Conservation (phyloP, 2,329 filamentous ascomycete species). For the Nannizziopsis barbatae region DNA sequence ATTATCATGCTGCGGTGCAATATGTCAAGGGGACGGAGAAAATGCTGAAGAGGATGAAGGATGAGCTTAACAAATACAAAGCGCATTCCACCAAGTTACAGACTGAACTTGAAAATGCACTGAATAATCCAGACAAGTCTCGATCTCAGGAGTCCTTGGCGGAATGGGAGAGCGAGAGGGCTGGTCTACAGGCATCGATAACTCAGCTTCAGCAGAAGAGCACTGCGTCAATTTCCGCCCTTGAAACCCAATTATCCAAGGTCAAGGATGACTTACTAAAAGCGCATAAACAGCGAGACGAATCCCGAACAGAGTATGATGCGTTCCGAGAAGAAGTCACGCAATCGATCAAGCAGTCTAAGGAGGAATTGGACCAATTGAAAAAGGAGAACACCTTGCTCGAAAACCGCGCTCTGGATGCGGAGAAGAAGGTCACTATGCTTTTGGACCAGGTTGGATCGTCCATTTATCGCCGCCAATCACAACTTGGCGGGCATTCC, state of each 20-base stretch:
- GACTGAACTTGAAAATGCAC: constrained; percentile 59
- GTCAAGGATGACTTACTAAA: constrained; percentile 59
- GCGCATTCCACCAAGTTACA: constrained; percentile 71
- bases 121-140: constrained; percentile 42
- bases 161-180: constrained; percentile 66
- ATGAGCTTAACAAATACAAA: constrained; percentile 90
- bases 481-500: constrained; percentile 33
- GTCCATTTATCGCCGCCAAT: constrained; percentile 81
- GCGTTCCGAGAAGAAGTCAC: constrained; percentile 48
- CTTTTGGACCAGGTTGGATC: constrained; percentile 89
- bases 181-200: constrained; percentile 56
- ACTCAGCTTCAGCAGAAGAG: constrained; percentile 59
- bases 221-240: constrained; percentile 49
- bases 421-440: constrained; percentile 84
- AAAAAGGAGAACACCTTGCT: constrained; percentile 71
- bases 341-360: constrained; percentile 43
- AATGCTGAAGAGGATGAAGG: constrained; percentile 97
- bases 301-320: constrained; percentile 47
- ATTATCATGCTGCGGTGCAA: constrained; percentile 94
- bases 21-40: constrained; percentile 98
- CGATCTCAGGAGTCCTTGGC: constrained; percentile 37
- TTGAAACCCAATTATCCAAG: constrained; percentile 60
- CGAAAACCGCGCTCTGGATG: constrained; percentile 74
- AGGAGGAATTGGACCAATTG: constrained; percentile 64
- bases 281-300: constrained; percentile 57